Conservation (phyloP, 768 basidiomycete genomes). For the Tricholoma matsutake region DNA sequence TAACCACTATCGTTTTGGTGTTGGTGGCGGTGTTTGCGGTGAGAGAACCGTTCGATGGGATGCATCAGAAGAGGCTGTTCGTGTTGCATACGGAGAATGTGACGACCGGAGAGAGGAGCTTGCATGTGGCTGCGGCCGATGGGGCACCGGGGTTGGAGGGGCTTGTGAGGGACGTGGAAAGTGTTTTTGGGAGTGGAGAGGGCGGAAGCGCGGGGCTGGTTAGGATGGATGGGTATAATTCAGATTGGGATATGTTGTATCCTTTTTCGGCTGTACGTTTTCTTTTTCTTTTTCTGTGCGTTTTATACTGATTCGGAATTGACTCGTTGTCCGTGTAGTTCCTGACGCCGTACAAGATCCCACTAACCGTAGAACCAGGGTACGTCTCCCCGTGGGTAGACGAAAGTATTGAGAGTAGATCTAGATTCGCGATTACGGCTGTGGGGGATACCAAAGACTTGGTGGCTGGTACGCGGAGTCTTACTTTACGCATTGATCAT, state of each 20-base stretch:
- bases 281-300: background rate
- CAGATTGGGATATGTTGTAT: constrained; percentile 87
- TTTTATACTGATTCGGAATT: background rate
- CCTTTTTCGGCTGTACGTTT: constrained; percentile 69
- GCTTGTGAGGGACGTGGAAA: constrained; percentile 58
- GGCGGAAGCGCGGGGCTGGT: constrained; percentile 40
- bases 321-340: constrained; percentile 46
- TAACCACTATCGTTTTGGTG: constrained; percentile 44
- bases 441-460: constrained; percentile 54
- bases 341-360: constrained; percentile 79
- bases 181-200: constrained; percentile 44
- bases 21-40: constrained; percentile 60
- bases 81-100: constrained; percentile 87
- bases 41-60: constrained; percentile 66
- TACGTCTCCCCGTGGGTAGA: constrained; percentile 52
- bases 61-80: constrained; percentile 87
- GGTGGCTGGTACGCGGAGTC: constrained; percentile 57
- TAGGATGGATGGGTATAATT: constrained; percentile 71
- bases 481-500: constrained; percentile 71
- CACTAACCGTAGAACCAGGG: constrained; percentile 46
- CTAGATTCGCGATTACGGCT: constrained; percentile 51
- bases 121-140: constrained; percentile 83
- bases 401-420: too few species aligned
- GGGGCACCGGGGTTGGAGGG: constrained; percentile 70
- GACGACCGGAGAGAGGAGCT: constrained; percentile 63